Conservation (phyloP, 1,284 basidiomycete genomes). For the Ustilago shanxiensis region DNA sequence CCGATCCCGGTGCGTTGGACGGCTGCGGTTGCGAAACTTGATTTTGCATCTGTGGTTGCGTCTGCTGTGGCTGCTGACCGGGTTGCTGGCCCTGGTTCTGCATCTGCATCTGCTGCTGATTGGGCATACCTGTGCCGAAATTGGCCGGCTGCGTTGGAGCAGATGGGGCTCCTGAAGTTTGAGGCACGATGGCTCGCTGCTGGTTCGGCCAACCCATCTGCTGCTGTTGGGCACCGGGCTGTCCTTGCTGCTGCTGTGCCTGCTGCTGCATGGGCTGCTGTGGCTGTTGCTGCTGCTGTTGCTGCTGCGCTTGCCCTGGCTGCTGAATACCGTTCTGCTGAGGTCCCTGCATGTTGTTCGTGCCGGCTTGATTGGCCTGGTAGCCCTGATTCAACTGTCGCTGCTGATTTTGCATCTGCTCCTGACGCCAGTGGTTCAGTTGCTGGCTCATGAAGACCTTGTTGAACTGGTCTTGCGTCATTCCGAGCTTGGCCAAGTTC, state of each 20-base stretch:
- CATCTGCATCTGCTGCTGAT: constrained; percentile 32
- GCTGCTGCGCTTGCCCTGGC: constrained; percentile 32
- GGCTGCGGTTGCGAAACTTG: constrained; percentile 33
- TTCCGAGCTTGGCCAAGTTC: constrained; percentile 48
- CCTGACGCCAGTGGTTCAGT: constrained; percentile 47
- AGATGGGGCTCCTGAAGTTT: constrained; percentile 30
- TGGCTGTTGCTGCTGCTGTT: constrained; percentile 13
- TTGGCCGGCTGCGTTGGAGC: constrained; percentile 28
- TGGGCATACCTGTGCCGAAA: constrained; percentile 26
- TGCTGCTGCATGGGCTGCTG: constrained; percentile 19
- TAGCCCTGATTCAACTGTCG: constrained; percentile 34
- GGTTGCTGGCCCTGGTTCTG: constrained; percentile 36
- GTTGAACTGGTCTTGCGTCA: constrained; percentile 57
- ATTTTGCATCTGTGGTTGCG: constrained; percentile 35
- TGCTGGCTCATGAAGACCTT: constrained; percentile 50
- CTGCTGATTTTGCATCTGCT: constrained; percentile 52
- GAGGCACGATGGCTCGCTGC: constrained; percentile 30
- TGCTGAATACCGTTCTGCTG: constrained; percentile 39
- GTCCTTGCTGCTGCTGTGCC: constrained; percentile 12
- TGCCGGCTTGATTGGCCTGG: constrained; percentile 29
- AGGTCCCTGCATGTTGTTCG: constrained; percentile 5
- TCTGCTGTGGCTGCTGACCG: constrained; percentile 26
- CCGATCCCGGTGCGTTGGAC: constrained; percentile 13
- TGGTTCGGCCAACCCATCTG: constrained; percentile 41
- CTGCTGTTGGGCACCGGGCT: constrained; percentile 10